Conservation (phyloP, 768 basidiomycete genomes). For the Postia placenta region DNA sequence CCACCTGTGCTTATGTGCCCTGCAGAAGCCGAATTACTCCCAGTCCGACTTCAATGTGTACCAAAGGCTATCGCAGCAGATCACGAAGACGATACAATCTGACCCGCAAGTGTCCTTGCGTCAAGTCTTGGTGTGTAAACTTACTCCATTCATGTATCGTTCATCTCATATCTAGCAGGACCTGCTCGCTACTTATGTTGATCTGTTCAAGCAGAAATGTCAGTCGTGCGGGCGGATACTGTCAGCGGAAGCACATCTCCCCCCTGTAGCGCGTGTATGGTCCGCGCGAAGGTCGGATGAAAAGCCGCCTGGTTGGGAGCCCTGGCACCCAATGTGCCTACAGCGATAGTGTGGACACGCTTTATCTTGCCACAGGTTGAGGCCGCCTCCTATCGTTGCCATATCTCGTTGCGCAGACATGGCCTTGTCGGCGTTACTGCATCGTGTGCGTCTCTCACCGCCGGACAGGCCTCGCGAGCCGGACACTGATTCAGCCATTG, state of each 20-base stretch:
- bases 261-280: conserved; percentile 43
- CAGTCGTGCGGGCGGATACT: conserved; percentile 55
- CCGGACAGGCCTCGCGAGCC: too few species aligned
- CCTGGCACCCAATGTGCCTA: conserved; percentile 1
- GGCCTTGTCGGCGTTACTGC: too few species aligned
- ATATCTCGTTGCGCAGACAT: too few species aligned
- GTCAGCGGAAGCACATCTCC: conserved; percentile 64
- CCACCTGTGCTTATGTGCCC: conserved; percentile 1
- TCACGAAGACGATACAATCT: conserved; percentile 52
- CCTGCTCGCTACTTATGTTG: conserved; percentile 50
- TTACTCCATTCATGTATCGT: conserved; percentile 3
- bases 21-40: conserved; percentile 60
- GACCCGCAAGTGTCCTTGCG: conserved; percentile 45
- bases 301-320: conserved; percentile 1
- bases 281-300: neutral
- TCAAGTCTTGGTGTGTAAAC: neutral
- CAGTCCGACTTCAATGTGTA: conserved; percentile 64
- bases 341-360: too few species aligned
- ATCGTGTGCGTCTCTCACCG: too few species aligned
- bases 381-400: too few species aligned
- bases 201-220: conserved; percentile 59
- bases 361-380: too few species aligned
- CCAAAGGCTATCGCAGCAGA: conserved; percentile 60
- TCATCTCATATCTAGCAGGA: conserved; percentile 28
- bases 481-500: too few species aligned